Conservation (phyloP, 2,329 filamentous ascomycete genomes). For the Coniella lustricola region DNA sequence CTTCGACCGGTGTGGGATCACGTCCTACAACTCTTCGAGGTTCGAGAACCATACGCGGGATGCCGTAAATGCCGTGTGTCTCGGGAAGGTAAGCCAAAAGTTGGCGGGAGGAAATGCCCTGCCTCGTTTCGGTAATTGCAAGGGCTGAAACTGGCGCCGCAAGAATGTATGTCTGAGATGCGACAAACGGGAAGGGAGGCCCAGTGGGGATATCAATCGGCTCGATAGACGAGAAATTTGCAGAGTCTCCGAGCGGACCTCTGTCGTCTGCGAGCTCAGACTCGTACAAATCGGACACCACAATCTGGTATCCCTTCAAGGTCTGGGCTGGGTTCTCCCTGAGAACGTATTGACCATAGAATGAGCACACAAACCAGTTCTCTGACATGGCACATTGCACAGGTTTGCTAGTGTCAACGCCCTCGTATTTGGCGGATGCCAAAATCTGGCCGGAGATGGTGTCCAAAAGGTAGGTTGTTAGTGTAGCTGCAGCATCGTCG, state of each 20-base stretch:
- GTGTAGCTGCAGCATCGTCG: conserved; percentile 48
- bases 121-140: conserved; percentile 78
- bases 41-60: conserved; percentile 74
- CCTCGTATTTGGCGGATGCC: conserved; percentile 60
- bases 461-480: conserved; percentile 76
- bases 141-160: conserved; percentile 72
- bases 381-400: conserved; percentile 78
- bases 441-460: conserved; percentile 78
- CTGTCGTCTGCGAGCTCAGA: conserved; percentile 77
- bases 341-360: conserved; percentile 56
- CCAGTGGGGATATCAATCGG: conserved; percentile 51
- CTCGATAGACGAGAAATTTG: conserved; percentile 72
- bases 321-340: conserved; percentile 45
- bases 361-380: conserved; percentile 91
- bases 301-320: conserved; percentile 78
- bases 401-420: conserved; percentile 66
- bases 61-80: conserved; percentile 66
- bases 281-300: conserved; percentile 85
- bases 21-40: conserved; percentile 79
- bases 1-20: conserved; percentile 71
- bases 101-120: conserved; percentile 82
- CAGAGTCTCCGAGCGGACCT: conserved; percentile 62
- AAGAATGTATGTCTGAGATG: conserved; percentile 76
- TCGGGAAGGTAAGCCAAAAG: conserved; percentile 72
- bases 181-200: conserved; percentile 61